A percentile compares a stretch with the other conserved stretches of the same genome.
These are phyloP conservation scores for Cyberlindnera amylophila DNA, from an alignment of 805 yeast genomes.

Conservation along the genomic window DNA sequence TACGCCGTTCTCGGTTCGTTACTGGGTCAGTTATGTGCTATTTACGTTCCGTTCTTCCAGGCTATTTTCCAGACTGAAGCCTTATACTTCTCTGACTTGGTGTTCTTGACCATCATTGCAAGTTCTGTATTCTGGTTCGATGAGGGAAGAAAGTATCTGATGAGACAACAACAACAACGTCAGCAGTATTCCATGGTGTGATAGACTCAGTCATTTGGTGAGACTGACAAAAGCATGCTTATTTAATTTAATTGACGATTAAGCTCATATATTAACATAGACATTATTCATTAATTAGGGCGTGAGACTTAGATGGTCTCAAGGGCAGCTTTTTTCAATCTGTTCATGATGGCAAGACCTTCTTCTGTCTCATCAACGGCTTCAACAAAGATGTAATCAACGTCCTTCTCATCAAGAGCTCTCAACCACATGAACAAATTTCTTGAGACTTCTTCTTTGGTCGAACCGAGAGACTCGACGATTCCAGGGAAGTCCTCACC, in stretches of 20 bases:
- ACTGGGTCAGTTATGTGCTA: constrained; percentile 88
- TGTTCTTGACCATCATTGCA: constrained; percentile 57
- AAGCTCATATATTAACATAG: neutral
- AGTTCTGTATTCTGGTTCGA: constrained; percentile 85
- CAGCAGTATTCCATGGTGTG: constrained; percentile 27
- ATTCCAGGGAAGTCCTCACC: constrained; percentile 23
- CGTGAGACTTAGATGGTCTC: constrained; percentile 32
- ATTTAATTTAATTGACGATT: too few species aligned
- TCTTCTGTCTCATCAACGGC: constrained; percentile 72
- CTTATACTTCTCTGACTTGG: constrained; percentile 62
- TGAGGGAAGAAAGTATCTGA: constrained; percentile 63
- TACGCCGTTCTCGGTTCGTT: constrained; percentile 86
- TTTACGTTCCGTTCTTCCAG: constrained; percentile 92
- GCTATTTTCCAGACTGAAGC: constrained; percentile 93
- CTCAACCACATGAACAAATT: constrained; percentile 72
- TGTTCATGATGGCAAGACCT: constrained; percentile 93
- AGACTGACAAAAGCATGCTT: neutral
- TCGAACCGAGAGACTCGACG: constrained; percentile 37
- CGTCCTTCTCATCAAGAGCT: constrained; percentile 62
- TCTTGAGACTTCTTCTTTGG: constrained; percentile 59
- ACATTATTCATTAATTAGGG: constrained; percentile 2
- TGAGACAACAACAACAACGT: constrained; percentile 17
- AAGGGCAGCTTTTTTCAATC: constrained; percentile 80
- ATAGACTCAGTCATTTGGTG: neutral
- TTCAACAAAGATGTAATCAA: constrained; percentile 76